These are phyloP conservation scores for Aeminium ludgeri DNA, from an alignment of 495 filamentous ascomycete species.

Conservation along the genomic window DNA sequence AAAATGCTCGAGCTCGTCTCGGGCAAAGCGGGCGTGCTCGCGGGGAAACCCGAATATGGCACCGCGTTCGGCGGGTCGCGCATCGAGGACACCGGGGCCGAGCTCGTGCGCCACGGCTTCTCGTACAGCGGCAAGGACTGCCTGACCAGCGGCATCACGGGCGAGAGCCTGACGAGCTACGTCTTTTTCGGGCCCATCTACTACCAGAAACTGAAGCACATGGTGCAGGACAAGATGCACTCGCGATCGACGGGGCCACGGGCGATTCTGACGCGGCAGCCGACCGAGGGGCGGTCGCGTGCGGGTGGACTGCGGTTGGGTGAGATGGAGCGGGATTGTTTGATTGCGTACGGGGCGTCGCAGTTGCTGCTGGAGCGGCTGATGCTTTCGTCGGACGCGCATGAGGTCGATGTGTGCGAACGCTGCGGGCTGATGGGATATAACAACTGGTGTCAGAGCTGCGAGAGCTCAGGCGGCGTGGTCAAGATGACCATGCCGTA, in stretches of 20 bases:
- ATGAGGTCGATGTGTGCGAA: constrained; percentile 84
- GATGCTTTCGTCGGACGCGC: constrained; percentile 83
- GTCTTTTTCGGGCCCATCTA: constrained; percentile 98
- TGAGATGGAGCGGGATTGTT: constrained; percentile 97
- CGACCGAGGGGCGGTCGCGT: constrained; percentile 84
- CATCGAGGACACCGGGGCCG: constrained; percentile 73
- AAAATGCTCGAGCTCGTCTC: constrained; percentile 93
- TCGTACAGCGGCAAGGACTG: constrained; percentile 93
- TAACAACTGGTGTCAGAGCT: constrained; percentile 80
- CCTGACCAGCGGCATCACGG: constrained; percentile 86
- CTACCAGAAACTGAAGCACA: constrained; percentile 99
- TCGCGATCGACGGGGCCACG: constrained; percentile 76
- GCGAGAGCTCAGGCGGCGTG: constrained; percentile 62
- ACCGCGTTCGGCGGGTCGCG: constrained; percentile 91
- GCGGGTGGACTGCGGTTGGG: constrained; percentile 86
- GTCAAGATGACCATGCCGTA: constrained; percentile 95
- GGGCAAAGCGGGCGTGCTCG: constrained; percentile 79
- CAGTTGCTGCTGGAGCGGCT: constrained; percentile 85
- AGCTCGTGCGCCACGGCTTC: constrained; percentile 75
- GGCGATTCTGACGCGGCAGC: constrained; percentile 85
- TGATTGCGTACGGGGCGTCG: constrained; percentile 76
- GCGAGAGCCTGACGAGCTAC: constrained; percentile 81
- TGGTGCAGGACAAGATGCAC: constrained; percentile 99
- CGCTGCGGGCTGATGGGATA: constrained; percentile 88
- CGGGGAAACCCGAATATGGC: constrained; percentile 70